A percentile compares a stretch with the other conserved stretches of the same genome.
Conservation (phyloP, 305 asterid species). For the Solanum hybrid region DNA sequence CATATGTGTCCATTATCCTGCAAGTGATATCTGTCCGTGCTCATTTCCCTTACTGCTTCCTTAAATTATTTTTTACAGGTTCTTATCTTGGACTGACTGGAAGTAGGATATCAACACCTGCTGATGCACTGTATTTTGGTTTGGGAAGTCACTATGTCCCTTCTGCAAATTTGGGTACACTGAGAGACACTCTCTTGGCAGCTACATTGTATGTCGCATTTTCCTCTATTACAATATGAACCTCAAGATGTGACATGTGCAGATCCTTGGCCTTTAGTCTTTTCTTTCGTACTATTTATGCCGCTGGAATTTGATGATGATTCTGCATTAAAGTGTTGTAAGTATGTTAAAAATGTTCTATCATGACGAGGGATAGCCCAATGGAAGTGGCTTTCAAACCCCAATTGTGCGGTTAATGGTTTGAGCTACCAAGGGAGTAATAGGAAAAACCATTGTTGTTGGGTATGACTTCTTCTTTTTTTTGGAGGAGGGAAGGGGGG, state of each 20-base stretch:
- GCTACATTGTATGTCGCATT: constrained; percentile 49
- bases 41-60: background rate
- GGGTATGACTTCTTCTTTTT: background rate
- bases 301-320: background rate
- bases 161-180: constrained; percentile 58
- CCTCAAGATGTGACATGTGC: background rate
- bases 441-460: background rate
- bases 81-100: constrained; percentile 95
- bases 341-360: background rate
- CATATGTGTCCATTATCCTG: background rate
- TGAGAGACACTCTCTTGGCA: constrained; percentile 54
- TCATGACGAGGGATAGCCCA: background rate
- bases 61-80: constrained; percentile 38
- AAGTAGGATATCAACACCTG: constrained; percentile 75
- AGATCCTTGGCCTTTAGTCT: background rate
- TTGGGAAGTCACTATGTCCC: constrained; percentile 87
- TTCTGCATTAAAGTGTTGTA: background rate
- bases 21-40: background rate
- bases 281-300: background rate
- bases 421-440: background rate
- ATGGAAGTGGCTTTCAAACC: background rate
- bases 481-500: background rate
- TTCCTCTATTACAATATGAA: background rate
- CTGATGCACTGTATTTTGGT: constrained; percentile 91
- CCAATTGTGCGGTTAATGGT: background rate